Evolutionary conservation across 805 yeast genomes (phyloP).

Genomic region (Yarrowia sp.): DNA sequence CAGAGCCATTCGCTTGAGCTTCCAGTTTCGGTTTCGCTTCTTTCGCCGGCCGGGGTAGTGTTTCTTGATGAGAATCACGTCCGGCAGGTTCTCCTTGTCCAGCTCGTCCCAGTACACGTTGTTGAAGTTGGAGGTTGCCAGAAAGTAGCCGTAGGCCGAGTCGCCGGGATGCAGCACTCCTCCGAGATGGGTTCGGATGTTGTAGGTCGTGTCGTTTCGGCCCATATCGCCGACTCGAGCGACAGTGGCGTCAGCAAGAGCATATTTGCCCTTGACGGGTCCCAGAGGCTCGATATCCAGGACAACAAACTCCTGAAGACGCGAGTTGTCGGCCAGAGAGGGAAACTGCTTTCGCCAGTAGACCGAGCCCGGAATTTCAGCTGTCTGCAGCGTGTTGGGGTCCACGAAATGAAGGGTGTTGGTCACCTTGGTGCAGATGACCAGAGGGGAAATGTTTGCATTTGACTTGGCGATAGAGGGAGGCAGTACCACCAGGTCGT

Average conservation of each 20-base stretch:
- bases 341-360: conserved; percentile 81
- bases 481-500: conserved; percentile 85
- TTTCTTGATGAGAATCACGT: conserved; percentile 85
- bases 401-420: conserved; percentile 80
- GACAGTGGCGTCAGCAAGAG: conserved; percentile 79
- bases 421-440: conserved; percentile 75
- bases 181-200: conserved; percentile 82
- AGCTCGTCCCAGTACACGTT: conserved; percentile 66
- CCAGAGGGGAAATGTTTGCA: conserved; percentile 77
- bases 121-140: conserved; percentile 78
- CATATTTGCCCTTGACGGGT: conserved; percentile 66
- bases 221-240: conserved; percentile 83
- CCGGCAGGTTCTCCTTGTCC: conserved; percentile 56
- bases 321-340: conserved; percentile 59
- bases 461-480: conserved; percentile 70
- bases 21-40: conserved; percentile 81
- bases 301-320: conserved; percentile 77
- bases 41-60: conserved; percentile 74
- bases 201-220: conserved; percentile 68
- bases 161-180: conserved; percentile 93
- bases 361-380: conserved; percentile 65
- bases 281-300: conserved; percentile 92
- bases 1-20: conserved; percentile 93
- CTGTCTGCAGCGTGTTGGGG: conserved; percentile 69
- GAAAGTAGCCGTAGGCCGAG: conserved; percentile 80